Base-by-base conservation (phyloP, 495 filamentous ascomycete species). In the Lasiosphaeria hispida region DNA sequence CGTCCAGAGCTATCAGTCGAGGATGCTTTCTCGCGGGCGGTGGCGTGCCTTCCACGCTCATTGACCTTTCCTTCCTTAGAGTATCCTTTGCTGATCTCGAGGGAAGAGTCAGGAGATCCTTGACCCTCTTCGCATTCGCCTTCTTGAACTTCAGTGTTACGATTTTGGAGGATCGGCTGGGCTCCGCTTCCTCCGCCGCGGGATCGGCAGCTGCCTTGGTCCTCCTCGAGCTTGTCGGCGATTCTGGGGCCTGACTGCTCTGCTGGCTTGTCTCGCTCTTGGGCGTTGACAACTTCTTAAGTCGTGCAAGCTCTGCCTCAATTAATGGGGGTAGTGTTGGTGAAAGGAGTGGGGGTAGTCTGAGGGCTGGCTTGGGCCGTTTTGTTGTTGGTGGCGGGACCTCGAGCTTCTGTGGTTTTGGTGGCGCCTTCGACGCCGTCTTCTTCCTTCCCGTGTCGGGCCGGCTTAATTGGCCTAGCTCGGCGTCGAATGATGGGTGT, bases 261-360 rank as follows among this genome's bases (percentile, higher is more conserved):
- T 44, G 59, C 47, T 65, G 61, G 59, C 66, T 66, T 17, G 58
- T 41, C 10, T 73, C 65, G 6, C 48, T 64, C 55, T 76, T 76
- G 40, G 67, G 59, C 6, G 69, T 60, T 15, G 64, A 64, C n/a
- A 18, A 43, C 39, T 61, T 67, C 43, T 72, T 73, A 8, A 69
- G 13, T 40, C 67, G 71, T 10, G 69, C 68, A 13, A 80, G 64
- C 34, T 75, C 73, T 44, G 72, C 73, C 23, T 80, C 71, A 4
- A 80, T 67, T 40, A 78, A 55, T 0, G 75, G 64, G 0, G 77
- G 77, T 8, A 80, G 62, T 3, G 77, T 80, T 5, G 77, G 77
- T 7, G 77, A 80, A 7, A 80, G 70, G 13, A 80, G 68, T 3
- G 66, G 61, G 7, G 76, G 77, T n/a, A 79, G 63, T 19, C 49